Base-by-base conservation (phyloP, 192 early-diverging fungal species). In the Coemansia sp. region DNA sequence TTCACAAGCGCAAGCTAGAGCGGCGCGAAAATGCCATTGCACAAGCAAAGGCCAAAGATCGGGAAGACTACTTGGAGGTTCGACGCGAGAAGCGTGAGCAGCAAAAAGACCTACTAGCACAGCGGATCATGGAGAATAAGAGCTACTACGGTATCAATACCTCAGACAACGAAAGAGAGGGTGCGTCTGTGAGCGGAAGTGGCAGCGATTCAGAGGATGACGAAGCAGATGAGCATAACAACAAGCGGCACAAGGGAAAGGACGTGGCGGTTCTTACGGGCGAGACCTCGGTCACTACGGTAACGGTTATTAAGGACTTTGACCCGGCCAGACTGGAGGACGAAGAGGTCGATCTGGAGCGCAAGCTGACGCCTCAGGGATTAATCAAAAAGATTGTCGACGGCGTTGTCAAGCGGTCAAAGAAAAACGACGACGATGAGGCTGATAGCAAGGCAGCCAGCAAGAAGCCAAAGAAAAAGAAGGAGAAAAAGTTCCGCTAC, bases 1-100 rank as follows among this genome's bases (percentile, higher is more conserved):
- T 93, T 72, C 90, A 91, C 69, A 93, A 93, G 71, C 87, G 92
- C 68, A 93, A 93, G 60, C 75, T 89, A 3, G 87, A 93, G 66
- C 85, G 90, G 47, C 87, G 87, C 53, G 87, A 88, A 40, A 85
- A 85, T 12, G 90, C 92, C 3, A 71, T 70, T 5, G 47, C 71
- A 0, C 61, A 57, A 64, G 87, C 85, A 15, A 82, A 87, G 62
- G 84, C 87, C 58, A 86, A 86, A 29, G 86, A 86, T 46, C 84
- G 89, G 4, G 74, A 88, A 43, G 86, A 87, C 53, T 77, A 78
- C 31, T 78, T 87, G 64, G 86, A 84, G 46, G 76, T 82, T 79
- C 62, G 78, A 13, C 68, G 58, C 76, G 77, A 83, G 77, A 40
- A 78, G 73, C 78, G 88, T 70, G 70, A 87, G 81, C 68, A 85